Evolutionary conservation across 106 monocot species (phyloP).

Genomic region (Dendrobium nobile): DNA sequence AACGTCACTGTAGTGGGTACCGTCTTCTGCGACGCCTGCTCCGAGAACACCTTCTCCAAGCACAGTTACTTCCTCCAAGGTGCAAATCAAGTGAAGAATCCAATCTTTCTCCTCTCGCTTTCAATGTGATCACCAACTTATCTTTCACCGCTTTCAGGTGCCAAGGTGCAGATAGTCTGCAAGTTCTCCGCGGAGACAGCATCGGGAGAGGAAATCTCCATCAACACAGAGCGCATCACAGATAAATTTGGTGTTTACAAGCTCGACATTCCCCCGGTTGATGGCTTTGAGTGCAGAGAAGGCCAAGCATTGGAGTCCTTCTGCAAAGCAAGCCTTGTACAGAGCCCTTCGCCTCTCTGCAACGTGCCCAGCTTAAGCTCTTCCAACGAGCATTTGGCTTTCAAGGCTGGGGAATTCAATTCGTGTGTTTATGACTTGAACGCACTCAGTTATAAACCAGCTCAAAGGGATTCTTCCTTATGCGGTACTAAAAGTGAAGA

Average conservation of each 20-base stretch:
- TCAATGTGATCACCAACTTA: too few relatives aligned
- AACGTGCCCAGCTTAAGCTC: slow-evolving; percentile 46
- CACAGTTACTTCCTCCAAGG: slow-evolving; percentile 87
- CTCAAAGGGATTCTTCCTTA: slow-evolving; percentile 26
- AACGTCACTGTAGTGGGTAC: slow-evolving; percentile 81
- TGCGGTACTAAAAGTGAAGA: slow-evolving; percentile 11
- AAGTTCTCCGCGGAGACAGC: slow-evolving; percentile 39
- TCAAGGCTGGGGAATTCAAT: slow-evolving; percentile 21
- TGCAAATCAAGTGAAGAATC: neutral
- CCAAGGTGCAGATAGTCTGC: slow-evolving; percentile 62
- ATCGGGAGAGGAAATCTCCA: slow-evolving; percentile 38
- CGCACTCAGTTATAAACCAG: slow-evolving; percentile 69
- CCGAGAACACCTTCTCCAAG: slow-evolving; percentile 76
- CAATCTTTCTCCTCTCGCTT: neutral
- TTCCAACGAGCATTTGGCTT: slow-evolving; percentile 57
- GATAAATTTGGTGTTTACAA: slow-evolving; percentile 61
- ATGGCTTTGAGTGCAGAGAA: slow-evolving; percentile 63
- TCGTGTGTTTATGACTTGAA: slow-evolving; percentile 72
- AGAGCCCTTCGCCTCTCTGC: slow-evolving; percentile 58
- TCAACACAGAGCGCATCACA: slow-evolving; percentile 54
- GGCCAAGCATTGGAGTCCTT: slow-evolving; percentile 53
- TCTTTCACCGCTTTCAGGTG: slow-evolving; percentile 39
- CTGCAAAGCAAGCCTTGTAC: slow-evolving; percentile 48
- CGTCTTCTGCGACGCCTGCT: slow-evolving; percentile 94
- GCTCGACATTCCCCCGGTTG: slow-evolving; percentile 71